phyloP scores from a whole-genome alignment of 257 asterid species.

The Solanum bulbocastanum region DNA sequence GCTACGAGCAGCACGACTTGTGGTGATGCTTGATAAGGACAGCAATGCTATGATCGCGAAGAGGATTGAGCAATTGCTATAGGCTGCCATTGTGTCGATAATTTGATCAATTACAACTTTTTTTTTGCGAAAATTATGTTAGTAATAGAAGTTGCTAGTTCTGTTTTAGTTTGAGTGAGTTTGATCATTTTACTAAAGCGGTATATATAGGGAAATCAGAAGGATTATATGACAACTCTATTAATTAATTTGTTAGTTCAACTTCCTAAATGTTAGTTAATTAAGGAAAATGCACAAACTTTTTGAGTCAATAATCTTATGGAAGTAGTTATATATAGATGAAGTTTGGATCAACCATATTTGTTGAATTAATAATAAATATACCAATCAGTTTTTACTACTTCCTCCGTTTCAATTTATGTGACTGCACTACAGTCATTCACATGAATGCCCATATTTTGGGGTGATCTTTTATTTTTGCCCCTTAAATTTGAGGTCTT shows the following conservation, averaged over 20 bases:
- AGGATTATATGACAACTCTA: no score
- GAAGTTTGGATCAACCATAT: not conserved
- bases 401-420: not conserved
- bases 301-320: no score
- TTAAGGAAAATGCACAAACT: no score
- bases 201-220: not conserved
- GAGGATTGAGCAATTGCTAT: not conserved
- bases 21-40: not conserved
- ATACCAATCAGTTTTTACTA: not conserved
- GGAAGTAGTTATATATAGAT: not conserved
- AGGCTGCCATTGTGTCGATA: not conserved
- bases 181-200: not conserved
- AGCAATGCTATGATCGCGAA: not conserved
- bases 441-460: no score
- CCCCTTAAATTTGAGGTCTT: no score
- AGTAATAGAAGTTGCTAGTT: not conserved
- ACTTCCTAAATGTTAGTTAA: no score
- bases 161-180: not conserved
- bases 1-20: not conserved
- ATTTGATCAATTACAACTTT: not conserved
- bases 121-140: not conserved
- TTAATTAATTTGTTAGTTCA: no score
- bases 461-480: no score
- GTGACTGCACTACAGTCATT: not conserved
- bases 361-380: not conserved